Evolutionary conservation across 2,329 filamentous ascomycete species (phyloP), one percentile per base, ranked within the genome.

Genomic region (Tolypocladium endophyticum): DNA sequence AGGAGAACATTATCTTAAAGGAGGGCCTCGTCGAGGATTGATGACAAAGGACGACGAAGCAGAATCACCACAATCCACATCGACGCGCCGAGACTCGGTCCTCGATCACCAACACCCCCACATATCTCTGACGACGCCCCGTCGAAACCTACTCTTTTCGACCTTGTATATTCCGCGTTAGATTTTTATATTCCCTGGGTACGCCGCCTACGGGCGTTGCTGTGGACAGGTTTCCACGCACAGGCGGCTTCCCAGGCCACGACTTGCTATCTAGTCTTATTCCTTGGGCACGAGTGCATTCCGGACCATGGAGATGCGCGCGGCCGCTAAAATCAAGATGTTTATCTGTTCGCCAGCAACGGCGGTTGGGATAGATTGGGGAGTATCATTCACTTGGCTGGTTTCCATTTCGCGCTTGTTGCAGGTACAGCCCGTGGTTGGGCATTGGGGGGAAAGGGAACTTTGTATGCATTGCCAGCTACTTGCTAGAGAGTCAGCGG

Each of bases 21-120:
- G 43, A 68, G n/a, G 64, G 65, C 23, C 23, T 30, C n/a, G 25
- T 28, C 43, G 20, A 52, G 33, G 23, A 7, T 35, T 36, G 57
- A 28, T n/a, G 18, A 25, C 39, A 35, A 50, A 47, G 11, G 9
- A 56, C 20, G 36, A 36, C 39, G 36, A 41, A 45, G 43, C 39
- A 36, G 36, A 9, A 36, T 1, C 0, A 36, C 18, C 14, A 54
- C 36, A 4, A 20, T n/a, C 28, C 1, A 14, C 50, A 18, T 53
- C 28, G 14, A 53, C 28, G 28, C 47, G 9, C 20, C 50, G n/a
- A 7, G 50, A 2, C 30, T 23, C 30, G 18, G 50, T n/a, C 50
- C 20, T 53, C 50, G 50, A 35, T 53, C 9, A 2, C 33, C 25
- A 30, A 33, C n/a, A n/a, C 8, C 50, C 50, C 20, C 50, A 6